phyloP scores from a whole-genome alignment of 2,329 filamentous ascomycete genomes.

The Conoideocrella luteorostrata region DNA sequence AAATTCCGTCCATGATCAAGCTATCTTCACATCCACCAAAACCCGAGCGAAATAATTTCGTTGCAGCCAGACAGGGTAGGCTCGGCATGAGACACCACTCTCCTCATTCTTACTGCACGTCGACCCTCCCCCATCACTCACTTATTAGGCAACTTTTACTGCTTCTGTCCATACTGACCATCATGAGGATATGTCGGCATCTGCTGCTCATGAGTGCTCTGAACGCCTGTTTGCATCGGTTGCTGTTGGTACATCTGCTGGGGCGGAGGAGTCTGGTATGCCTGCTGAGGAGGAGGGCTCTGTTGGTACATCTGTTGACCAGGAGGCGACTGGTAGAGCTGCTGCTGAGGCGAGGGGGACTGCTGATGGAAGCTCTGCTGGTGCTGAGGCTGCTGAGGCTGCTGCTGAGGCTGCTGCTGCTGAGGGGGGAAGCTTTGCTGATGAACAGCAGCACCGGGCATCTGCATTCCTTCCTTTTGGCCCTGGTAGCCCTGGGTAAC shows the following conservation, averaged over 20 bases:
- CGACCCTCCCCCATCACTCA: neutral
- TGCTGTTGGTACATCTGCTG: conserved; percentile 1
- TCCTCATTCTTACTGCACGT: too few relatives aligned
- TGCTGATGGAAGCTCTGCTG: neutral
- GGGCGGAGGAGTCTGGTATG: neutral
- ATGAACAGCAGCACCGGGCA: conserved; percentile 21
- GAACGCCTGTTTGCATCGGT: neutral
- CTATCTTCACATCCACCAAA: too few relatives aligned
- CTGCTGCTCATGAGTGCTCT: neutral
- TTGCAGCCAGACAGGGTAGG: too few relatives aligned
- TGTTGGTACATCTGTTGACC: conserved; percentile 1
- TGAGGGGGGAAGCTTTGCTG: too few relatives aligned
- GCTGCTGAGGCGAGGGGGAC: neutral
- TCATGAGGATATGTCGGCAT: neutral
- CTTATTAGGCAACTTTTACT: too few relatives aligned
- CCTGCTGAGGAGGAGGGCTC: neutral
- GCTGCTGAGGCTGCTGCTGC: conserved; percentile 2
- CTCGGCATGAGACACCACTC: too few relatives aligned
- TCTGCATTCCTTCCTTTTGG: conserved; percentile 31
- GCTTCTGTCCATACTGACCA: neutral
- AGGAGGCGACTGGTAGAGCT: neutral
- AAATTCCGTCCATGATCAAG: too few relatives aligned
- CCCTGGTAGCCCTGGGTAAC: conserved; percentile 30
- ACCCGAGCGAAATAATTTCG: too few relatives aligned
- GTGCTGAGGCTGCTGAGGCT: neutral